phyloP scores from a whole-genome alignment of 257 asterid species.

The Salvia hispanica region DNA sequence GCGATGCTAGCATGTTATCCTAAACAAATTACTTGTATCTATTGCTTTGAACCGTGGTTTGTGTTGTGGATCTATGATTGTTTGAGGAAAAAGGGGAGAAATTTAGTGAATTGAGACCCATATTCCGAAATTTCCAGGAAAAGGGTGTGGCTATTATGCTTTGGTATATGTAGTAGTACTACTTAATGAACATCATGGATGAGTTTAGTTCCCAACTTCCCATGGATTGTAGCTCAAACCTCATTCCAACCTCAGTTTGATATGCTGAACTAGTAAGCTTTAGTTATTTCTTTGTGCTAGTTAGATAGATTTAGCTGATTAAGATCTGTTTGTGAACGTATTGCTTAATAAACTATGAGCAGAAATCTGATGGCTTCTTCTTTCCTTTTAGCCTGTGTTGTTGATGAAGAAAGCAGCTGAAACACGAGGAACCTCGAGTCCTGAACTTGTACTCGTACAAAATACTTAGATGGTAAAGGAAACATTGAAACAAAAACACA shows the following conservation, averaged over 20 bases:
- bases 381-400: conserved; percentile 42
- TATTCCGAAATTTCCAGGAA: too few species aligned
- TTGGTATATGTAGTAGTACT: too few species aligned
- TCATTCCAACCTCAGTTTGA: too few species aligned
- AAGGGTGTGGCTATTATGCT: too few species aligned
- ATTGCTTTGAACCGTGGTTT: neutral
- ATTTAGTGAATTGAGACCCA: too few species aligned
- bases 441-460: conserved; percentile 30
- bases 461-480: conserved; percentile 17
- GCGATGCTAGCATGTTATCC: neutral
- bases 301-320: neutral
- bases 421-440: conserved; percentile 17
- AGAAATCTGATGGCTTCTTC: conserved; percentile 11
- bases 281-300: too few species aligned
- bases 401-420: conserved; percentile 45
- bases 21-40: conserved; percentile 1
- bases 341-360: neutral
- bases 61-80: neutral
- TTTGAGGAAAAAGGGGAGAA: too few species aligned
- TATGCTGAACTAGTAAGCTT: too few species aligned
- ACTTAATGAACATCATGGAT: conserved; percentile 7
- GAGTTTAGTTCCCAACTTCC: neutral
- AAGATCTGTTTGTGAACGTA: too few species aligned
- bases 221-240: neutral
- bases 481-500: neutral